A percentile compares a stretch with the other conserved stretches of the same genome.
Conservation (phyloP, 306 rosid genomes). For the Vigna nakashimae region DNA sequence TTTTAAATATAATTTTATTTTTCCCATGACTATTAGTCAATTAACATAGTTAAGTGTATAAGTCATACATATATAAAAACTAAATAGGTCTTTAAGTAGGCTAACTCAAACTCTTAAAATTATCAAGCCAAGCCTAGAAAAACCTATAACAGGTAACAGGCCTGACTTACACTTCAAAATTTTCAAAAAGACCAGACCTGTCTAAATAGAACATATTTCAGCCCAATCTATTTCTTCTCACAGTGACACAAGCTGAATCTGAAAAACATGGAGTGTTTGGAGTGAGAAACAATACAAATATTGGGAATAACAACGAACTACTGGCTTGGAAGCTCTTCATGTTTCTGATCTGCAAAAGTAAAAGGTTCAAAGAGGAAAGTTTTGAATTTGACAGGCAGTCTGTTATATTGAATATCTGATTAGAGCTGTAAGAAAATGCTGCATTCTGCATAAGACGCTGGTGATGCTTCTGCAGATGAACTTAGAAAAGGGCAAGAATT, state of each 20-base stretch:
- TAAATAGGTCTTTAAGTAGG: too few species aligned
- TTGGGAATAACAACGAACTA: neutral
- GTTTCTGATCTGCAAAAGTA: neutral
- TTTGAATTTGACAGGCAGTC: constrained; percentile 3
- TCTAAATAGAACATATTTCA: neutral
- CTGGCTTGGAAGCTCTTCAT: neutral
- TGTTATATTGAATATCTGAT: neutral
- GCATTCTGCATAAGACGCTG: neutral
- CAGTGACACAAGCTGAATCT: neutral
- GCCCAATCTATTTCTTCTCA: neutral
- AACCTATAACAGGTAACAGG: neutral
- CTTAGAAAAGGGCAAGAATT: constrained; percentile 6
- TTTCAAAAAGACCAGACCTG: neutral
- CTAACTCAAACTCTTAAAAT: neutral
- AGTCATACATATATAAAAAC: too few species aligned
- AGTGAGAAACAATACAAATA: neutral
- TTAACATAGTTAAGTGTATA: neutral
- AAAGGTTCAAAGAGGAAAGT: constrained; percentile 7
- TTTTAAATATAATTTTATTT: neutral
- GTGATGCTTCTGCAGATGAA: neutral
- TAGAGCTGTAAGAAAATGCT: neutral
- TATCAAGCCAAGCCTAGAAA: neutral
- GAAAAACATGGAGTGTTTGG: constrained; percentile 8
- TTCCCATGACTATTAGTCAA: neutral
- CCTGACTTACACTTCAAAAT: neutral